Base-by-base conservation (phyloP, 2,329 filamentous ascomycete species). In the Cordyceps pruinosa region DNA sequence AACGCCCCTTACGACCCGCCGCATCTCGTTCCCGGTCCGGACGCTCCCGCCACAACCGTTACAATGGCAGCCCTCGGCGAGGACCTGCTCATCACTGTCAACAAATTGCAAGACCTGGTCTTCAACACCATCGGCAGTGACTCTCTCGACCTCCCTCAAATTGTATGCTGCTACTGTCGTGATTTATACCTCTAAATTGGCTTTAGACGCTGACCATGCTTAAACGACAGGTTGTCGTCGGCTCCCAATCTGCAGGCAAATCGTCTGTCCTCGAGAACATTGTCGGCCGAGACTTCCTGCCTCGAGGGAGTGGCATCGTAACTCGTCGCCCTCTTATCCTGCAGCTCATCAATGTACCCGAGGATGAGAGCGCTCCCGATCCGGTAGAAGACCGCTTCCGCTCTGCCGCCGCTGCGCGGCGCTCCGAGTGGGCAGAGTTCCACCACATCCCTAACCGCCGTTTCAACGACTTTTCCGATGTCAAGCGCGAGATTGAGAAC, bases 91-190 rank as follows among this genome's bases (percentile, higher is more conserved):
- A 85, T 84, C 66, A 95, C 91, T 63, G 94, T 99, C 77, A 99
- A 99, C 81, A 96, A 96, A 80, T 82, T 99, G 69, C 94, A 99
- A 75, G 94, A 97, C 75, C 77, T 99, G 69, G 94, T 99, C 69
- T 99, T 99, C 80, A 99, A 99, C 77, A 99, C 94, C 65, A 99
- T 99, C 73, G 94, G 94, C 75, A 97, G 92, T 78, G 94, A 99
- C 74, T 97, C 93, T 54, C 83, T 99, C 60, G 94, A 99, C 75
- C 79, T 99, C 58, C 94, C 94, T 59, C 94, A 99, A 77, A 99
- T 99, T 81, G 94, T 97, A 86, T 70, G 85, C 77, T 21, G 19
- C 9, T 34, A 34, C 1, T 62, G 17, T 44, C 8, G 25, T 21
- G 30, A 13, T 12, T 2, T 9, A 25, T 25, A 7, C 2, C 19